Conservation (phyloP, 192 early-diverging fungal species). For the Coemansia sp. region DNA sequence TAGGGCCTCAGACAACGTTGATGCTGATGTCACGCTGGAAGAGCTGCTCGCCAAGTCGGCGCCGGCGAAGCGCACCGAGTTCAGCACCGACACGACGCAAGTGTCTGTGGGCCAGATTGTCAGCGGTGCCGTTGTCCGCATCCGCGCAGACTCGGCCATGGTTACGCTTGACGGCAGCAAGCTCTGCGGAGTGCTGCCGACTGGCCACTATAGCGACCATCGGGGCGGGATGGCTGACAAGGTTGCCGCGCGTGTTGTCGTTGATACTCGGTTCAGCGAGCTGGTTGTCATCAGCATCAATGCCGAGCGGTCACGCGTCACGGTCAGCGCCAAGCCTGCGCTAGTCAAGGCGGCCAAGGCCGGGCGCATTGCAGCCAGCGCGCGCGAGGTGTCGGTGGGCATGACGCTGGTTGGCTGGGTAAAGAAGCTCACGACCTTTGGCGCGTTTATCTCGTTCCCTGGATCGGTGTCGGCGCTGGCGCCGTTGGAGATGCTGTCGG, state of each 20-base stretch:
- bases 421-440: slow-evolving; percentile 56
- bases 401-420: slow-evolving; percentile 67
- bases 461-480: slow-evolving; percentile 61
- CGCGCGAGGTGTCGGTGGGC: slow-evolving; percentile 54
- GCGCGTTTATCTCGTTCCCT: slow-evolving; percentile 65
- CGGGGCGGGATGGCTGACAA: slow-evolving; percentile 24
- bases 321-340: slow-evolving; percentile 62
- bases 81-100: slow-evolving; percentile 29
- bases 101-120: slow-evolving; percentile 52
- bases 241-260: slow-evolving; percentile 15
- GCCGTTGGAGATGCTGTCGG: slow-evolving; percentile 56
- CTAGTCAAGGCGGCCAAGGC: slow-evolving; percentile 60
- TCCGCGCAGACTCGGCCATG: slow-evolving; percentile 50
- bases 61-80: not conserved
- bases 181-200: slow-evolving; percentile 55
- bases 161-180: slow-evolving; percentile 60
- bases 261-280: slow-evolving; percentile 51
- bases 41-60: slow-evolving; percentile 30
- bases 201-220: slow-evolving; percentile 70
- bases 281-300: slow-evolving; percentile 60
- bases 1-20: slow-evolving; percentile 49
- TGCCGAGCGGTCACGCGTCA: slow-evolving; percentile 45
- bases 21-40: slow-evolving; percentile 28
- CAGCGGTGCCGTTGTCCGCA: slow-evolving; percentile 57
- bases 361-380: slow-evolving; percentile 36